Evolutionary conservation across 306 rosid species (phyloP).

Genomic region (Prosopis cineraria): DNA sequence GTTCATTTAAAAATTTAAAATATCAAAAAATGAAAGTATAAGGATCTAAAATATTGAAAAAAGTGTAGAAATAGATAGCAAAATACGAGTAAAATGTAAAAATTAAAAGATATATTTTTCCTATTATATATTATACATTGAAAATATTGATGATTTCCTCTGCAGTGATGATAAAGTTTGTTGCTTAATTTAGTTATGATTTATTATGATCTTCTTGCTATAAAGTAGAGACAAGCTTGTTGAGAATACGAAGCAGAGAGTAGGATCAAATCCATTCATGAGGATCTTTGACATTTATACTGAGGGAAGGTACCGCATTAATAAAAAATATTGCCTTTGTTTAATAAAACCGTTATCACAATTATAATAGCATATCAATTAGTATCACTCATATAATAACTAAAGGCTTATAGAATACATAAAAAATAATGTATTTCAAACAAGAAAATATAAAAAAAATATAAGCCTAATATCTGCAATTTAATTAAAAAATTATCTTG

Average conservation of each 20-base stretch:
- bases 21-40: too few species aligned
- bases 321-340: neutral
- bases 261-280: neutral
- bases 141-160: neutral
- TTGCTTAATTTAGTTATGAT: neutral
- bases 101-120: too few species aligned
- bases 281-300: neutral
- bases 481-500: too few species aligned
- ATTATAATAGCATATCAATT: neutral
- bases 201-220: neutral
- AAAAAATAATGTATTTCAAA: neutral
- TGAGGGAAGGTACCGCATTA: neutral
- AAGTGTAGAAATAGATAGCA: too few species aligned
- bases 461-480: too few species aligned
- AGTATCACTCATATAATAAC: neutral
- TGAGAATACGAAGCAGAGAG: neutral
- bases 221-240: neutral
- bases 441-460: too few species aligned
- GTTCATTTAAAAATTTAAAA: too few species aligned
- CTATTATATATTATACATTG: too few species aligned
- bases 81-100: too few species aligned
- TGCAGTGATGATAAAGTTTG: neutral
- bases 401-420: neutral
- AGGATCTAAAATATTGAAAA: too few species aligned
- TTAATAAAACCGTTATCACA: neutral